These are phyloP conservation scores for Paecilomyces formosus DNA, from an alignment of 2,329 filamentous ascomycete species.

Conservation along the genomic window DNA sequence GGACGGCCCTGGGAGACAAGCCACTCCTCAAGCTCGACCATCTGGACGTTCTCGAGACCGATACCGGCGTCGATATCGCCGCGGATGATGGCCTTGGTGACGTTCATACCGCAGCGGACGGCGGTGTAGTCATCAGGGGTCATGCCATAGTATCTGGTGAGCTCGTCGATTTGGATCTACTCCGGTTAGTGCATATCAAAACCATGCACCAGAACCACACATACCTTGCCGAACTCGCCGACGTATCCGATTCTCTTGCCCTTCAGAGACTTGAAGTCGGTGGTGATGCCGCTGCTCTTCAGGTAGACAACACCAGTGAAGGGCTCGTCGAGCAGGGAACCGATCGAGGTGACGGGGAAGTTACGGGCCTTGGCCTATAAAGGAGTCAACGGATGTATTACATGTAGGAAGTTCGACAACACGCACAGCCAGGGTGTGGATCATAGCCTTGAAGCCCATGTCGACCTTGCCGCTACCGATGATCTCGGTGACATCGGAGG, in stretches of 20 bases:
- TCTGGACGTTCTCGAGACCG: slow-evolving; percentile 74
- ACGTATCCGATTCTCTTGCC: slow-evolving; percentile 74
- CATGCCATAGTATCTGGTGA: slow-evolving; percentile 72
- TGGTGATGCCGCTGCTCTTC: slow-evolving; percentile 64
- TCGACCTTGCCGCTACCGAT: slow-evolving; percentile 70
- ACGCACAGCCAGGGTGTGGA: slow-evolving; percentile 65
- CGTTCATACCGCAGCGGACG: slow-evolving; percentile 74
- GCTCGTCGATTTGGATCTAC: slow-evolving; percentile 72
- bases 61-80: slow-evolving; percentile 68
- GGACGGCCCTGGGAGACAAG: slow-evolving; percentile 56
- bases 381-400: slow-evolving; percentile 4
- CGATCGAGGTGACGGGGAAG: slow-evolving; percentile 66
- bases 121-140: slow-evolving; percentile 65
- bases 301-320: slow-evolving; percentile 75
- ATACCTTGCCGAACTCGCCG: slow-evolving; percentile 65
- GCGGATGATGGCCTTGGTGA: slow-evolving; percentile 66
- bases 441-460: slow-evolving; percentile 78
- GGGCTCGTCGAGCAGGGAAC: slow-evolving; percentile 69
- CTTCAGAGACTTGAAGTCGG: slow-evolving; percentile 66
- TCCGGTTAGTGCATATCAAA: background rate
- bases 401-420: background rate
- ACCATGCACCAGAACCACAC: background rate
- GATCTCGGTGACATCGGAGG: slow-evolving; percentile 75
- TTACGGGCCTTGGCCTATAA: slow-evolving; percentile 62
- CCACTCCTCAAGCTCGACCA: slow-evolving; percentile 76